Evolutionary conservation across 73 alveolate species (phyloP).

Genomic region (Symbiodinium pilosum): DNA sequence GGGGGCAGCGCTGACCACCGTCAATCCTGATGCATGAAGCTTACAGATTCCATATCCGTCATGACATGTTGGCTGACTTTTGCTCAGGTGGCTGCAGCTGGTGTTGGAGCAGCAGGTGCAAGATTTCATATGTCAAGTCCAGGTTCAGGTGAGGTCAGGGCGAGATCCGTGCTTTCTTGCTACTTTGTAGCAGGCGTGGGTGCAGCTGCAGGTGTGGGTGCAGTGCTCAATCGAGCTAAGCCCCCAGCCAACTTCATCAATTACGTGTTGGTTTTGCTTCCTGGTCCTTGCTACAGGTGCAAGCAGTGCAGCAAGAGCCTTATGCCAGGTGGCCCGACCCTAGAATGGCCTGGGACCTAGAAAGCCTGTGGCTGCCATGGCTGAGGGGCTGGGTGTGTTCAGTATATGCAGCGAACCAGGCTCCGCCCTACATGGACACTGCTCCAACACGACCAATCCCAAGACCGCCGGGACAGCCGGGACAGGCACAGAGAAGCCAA

Average conservation of each 20-base stretch:
- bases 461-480: no score
- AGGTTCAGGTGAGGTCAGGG: no score
- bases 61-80: no score
- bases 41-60: no score
- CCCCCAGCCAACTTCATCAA: conserved; percentile 8
- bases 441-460: no score
- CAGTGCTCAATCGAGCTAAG: conserved; percentile 45
- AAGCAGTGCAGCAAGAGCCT: conserved; percentile 1
- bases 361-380: background rate
- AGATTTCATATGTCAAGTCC: no score
- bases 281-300: background rate
- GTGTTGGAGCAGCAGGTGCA: conserved; percentile 91
- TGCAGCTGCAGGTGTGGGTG: conserved; percentile 92
- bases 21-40: conserved; percentile 46
- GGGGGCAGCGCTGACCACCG: conserved; percentile 80
- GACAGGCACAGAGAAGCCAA: no score
- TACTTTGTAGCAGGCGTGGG: background rate
- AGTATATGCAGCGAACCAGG: background rate
- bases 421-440: background rate
- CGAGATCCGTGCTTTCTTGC: background rate
- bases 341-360: background rate
- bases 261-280: no score
- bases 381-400: background rate
- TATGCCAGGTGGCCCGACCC: conserved; percentile 12
- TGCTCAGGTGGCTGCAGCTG: conserved; percentile 90